phyloP scores from a whole-genome alignment of 352 stramenopile genomes.

The Achlya hypogyna region DNA sequence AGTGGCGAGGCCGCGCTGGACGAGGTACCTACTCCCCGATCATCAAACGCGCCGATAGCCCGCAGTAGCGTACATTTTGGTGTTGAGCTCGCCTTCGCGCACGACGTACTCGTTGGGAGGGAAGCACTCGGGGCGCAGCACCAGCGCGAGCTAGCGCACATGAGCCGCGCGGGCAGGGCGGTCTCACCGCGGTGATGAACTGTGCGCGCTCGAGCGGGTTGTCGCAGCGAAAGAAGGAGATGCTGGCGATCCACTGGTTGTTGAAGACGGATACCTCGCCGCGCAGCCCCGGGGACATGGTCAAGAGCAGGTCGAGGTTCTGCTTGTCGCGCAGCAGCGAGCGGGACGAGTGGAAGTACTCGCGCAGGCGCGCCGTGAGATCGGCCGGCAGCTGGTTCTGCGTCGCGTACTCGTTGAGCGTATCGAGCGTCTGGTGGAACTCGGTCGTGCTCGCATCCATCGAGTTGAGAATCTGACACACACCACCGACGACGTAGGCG shows the following conservation, averaged over 20 bases:
- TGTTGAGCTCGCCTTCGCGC: conserved; percentile 16
- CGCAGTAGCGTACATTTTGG: conserved; percentile 10
- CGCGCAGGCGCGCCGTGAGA: conserved; percentile 15
- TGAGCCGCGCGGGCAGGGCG: not conserved
- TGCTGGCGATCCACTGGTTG: conserved; percentile 19
- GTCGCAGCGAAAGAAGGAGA: conserved; percentile 20
- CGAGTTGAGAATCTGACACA: conserved; percentile 18
- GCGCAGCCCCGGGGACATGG: conserved; percentile 17
- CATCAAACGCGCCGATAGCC: not conserved
- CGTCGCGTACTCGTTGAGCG: conserved; percentile 16
- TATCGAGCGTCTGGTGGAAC: conserved; percentile 18
- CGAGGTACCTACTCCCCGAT: conserved; percentile 1
- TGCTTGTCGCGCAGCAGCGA: conserved; percentile 10
- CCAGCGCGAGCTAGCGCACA: not conserved
- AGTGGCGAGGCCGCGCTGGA: conserved; percentile 12
- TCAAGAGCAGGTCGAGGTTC: conserved; percentile 14
- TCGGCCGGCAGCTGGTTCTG: conserved; percentile 16
- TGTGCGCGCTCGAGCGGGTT: not conserved
- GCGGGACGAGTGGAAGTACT: conserved; percentile 17
- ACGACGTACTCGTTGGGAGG: conserved; percentile 6
- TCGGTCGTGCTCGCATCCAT: conserved; percentile 18
- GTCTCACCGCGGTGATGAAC: conserved; percentile 12
- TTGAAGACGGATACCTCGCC: conserved; percentile 20
- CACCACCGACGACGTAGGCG: conserved; percentile 16
- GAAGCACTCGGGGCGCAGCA: conserved; percentile 13